Percentiles rank a stretch among this genome's conserved stretches.
Conservation (phyloP, 2,329 filamentous ascomycete genomes). For the Colletotrichum higginsianum region DNA sequence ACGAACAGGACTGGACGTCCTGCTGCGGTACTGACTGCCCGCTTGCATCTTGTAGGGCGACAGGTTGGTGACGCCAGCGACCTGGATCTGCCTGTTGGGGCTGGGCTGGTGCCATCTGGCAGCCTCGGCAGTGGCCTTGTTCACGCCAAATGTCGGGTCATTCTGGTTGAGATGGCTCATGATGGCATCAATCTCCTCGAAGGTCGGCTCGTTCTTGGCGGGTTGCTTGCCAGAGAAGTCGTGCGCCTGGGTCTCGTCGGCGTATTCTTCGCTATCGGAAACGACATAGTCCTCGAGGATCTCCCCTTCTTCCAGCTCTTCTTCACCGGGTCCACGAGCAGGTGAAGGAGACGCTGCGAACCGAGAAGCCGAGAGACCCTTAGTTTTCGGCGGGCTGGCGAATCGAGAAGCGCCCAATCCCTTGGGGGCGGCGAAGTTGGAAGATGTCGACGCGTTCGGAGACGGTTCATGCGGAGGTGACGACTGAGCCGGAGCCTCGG, state of each 20-base stretch:
- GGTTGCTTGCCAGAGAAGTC: background rate
- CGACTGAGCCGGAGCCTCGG: slow-evolving; percentile 11
- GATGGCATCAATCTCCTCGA: slow-evolving; percentile 91
- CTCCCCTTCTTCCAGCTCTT: slow-evolving; percentile 44
- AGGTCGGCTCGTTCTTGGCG: slow-evolving; percentile 64
- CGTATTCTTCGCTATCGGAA: slow-evolving; percentile 28
- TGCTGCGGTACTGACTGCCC: slow-evolving; percentile 72
- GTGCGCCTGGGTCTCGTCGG: slow-evolving; percentile 23
- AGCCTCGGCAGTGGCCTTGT: slow-evolving; percentile 65
- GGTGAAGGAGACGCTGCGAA: slow-evolving; percentile 60
- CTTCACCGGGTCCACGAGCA: slow-evolving; percentile 47
- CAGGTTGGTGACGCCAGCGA: slow-evolving; percentile 58
- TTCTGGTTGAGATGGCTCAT: slow-evolving; percentile 87
- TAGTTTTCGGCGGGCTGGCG: slow-evolving; percentile 58
- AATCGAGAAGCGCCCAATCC: slow-evolving; percentile 65
- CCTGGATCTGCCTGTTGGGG: slow-evolving; percentile 55
- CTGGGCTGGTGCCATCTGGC: slow-evolving; percentile 64
- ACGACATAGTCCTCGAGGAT: slow-evolving; percentile 44
- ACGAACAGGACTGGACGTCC: slow-evolving; percentile 81
- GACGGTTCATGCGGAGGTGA: slow-evolving; percentile 27
- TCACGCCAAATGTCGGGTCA: slow-evolving; percentile 81
- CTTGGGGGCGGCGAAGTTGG: slow-evolving; percentile 48
- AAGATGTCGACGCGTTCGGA: slow-evolving; percentile 45
- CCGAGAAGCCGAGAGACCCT: slow-evolving; percentile 60
- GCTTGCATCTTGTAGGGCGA: slow-evolving; percentile 68